These are phyloP conservation scores for Atkinsonella hypoxylon DNA, from an alignment of 2,329 filamentous ascomycete genomes.

Conservation along the genomic window DNA sequence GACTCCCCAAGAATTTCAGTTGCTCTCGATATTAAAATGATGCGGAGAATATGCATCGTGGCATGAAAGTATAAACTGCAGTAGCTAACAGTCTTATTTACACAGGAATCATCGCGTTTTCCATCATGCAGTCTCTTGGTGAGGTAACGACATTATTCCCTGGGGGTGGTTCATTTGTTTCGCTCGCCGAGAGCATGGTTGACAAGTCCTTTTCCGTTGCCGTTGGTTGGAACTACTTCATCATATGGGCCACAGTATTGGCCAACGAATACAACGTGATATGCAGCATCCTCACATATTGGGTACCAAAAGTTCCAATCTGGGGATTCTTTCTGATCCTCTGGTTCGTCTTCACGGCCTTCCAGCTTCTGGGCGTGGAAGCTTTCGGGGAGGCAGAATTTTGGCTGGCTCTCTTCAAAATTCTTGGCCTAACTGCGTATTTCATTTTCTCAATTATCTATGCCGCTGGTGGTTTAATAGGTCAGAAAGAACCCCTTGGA, in stretches of 20 bases:
- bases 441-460: slow-evolving; percentile 66
- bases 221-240: slow-evolving; percentile 61
- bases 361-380: slow-evolving; percentile 61
- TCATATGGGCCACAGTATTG: slow-evolving; percentile 54
- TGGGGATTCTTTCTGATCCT: slow-evolving; percentile 65
- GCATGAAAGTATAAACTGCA: no score
- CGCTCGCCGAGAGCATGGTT: slow-evolving; percentile 57
- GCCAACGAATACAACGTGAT: slow-evolving; percentile 63
- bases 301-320: slow-evolving; percentile 47
- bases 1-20: background rate
- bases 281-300: slow-evolving; percentile 53
- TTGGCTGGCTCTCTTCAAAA: slow-evolving; percentile 64
- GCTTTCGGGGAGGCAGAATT: slow-evolving; percentile 72
- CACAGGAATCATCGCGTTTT: slow-evolving; percentile 46
- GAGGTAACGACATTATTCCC: slow-evolving; percentile 65
- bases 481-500: slow-evolving; percentile 45
- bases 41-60: no score
- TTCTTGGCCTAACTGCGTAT: slow-evolving; percentile 56
- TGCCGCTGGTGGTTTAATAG: slow-evolving; percentile 52
- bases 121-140: slow-evolving; percentile 61
- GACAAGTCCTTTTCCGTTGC: slow-evolving; percentile 58
- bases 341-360: slow-evolving; percentile 55
- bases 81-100: background rate
- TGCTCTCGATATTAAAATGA: background rate
- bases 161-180: slow-evolving; percentile 59